Percentiles rank a stretch among this genome's conserved stretches.
Conservation (phyloP, 495 filamentous ascomycete genomes). For the Tuber aestivum region DNA sequence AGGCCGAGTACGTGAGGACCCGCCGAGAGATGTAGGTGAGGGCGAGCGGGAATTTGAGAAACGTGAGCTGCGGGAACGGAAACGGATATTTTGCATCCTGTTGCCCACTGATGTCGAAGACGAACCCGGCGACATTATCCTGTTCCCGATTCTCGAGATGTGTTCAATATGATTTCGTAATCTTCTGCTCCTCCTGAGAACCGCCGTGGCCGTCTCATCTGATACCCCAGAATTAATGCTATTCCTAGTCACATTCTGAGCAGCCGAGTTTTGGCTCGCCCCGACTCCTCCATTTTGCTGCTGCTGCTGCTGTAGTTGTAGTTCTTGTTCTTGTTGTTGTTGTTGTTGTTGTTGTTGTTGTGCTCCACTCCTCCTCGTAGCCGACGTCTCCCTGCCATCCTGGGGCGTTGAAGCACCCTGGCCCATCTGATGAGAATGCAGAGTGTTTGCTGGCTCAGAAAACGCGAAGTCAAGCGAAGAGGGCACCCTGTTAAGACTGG, state of each 20-base stretch:
- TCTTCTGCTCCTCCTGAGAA: conserved; percentile 38
- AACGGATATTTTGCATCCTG: conserved; percentile 51
- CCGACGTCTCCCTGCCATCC: conserved; percentile 38
- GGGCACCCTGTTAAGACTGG: conserved; percentile 37
- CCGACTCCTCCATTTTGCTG: conserved; percentile 14
- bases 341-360: not conserved
- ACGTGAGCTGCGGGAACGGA: conserved; percentile 41
- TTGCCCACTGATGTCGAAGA: conserved; percentile 43
- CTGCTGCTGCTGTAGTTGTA: conserved; percentile 18
- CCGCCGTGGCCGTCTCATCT: conserved; percentile 28
- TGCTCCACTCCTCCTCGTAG: conserved; percentile 23
- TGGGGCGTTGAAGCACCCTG: conserved; percentile 44
- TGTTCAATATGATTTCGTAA: conserved; percentile 40
- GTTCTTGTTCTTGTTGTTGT: conserved; percentile 10
- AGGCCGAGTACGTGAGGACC: conserved; percentile 31
- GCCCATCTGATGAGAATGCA: conserved; percentile 42
- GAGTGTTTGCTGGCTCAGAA: conserved; percentile 38
- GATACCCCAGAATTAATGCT: conserved; percentile 21
- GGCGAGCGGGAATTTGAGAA: conserved; percentile 38
- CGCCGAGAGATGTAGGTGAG: conserved; percentile 32
- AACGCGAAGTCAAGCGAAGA: conserved; percentile 33
- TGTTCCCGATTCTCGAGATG: conserved; percentile 34
- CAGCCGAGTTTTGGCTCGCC: conserved; percentile 13
- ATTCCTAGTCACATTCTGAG: conserved; percentile 23
- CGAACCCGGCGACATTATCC: conserved; percentile 28